phyloP scores from a whole-genome alignment of 2,329 filamentous ascomycete species.

The Graphiopsis chlorocephala region DNA sequence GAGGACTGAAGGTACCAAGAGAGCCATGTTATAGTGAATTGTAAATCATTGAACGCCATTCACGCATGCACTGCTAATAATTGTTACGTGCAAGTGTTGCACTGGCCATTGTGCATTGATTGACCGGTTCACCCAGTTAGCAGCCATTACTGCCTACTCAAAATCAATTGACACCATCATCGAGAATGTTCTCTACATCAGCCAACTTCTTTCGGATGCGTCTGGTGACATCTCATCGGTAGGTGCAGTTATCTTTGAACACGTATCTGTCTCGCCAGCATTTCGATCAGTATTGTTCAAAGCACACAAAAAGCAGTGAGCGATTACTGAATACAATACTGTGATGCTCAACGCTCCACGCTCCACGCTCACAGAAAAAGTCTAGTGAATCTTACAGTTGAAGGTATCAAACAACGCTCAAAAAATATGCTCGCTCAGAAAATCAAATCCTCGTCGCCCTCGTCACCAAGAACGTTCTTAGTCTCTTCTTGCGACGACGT shows the following conservation, averaged over 20 bases:
- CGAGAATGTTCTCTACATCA: not conserved
- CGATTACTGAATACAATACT: not conserved
- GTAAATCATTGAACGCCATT: not conserved
- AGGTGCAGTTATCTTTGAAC: not conserved
- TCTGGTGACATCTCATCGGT: not conserved
- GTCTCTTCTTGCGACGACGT: conserved; percentile 19
- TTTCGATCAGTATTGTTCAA: not conserved
- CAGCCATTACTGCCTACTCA: not conserved
- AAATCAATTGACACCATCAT: not conserved
- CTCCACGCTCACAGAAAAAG: not conserved
- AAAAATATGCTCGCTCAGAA: conserved; percentile 24
- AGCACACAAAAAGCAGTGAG: not conserved
- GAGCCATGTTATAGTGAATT: not conserved
- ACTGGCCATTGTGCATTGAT: not conserved
- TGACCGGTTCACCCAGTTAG: not conserved
- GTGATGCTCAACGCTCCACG: not conserved
- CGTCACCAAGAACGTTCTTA: conserved; percentile 37
- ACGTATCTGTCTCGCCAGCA: not conserved
- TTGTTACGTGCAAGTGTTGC: not conserved
- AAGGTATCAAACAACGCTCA: conserved; percentile 12
- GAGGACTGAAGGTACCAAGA: not conserved
- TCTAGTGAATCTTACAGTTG: not conserved
- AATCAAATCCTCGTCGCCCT: conserved; percentile 35
- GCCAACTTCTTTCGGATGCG: not conserved
- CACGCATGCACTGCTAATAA: not conserved